Evolutionary conservation across 495 filamentous ascomycete species (phyloP).

Genomic region (Hypoxylon intermedium): DNA sequence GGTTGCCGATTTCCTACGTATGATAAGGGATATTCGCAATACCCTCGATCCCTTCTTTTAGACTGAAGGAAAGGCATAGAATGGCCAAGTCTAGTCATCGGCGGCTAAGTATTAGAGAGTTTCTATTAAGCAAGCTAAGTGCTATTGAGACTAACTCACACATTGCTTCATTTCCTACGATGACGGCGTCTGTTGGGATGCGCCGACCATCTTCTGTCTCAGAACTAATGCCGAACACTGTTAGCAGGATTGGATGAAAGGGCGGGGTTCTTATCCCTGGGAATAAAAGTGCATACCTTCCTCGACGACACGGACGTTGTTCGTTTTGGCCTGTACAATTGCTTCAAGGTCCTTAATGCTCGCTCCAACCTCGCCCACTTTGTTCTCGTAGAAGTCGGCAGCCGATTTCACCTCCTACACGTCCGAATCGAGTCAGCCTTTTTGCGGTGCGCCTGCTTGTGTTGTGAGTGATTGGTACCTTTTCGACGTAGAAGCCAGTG

Average conservation of each 20-base stretch:
- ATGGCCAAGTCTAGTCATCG: not conserved
- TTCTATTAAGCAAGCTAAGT: slow-evolving; percentile 9
- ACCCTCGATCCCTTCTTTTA: slow-evolving; percentile 26
- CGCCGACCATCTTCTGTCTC: slow-evolving; percentile 63
- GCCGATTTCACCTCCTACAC: slow-evolving; percentile 72
- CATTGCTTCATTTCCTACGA: slow-evolving; percentile 17
- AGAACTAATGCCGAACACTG: too few relatives aligned
- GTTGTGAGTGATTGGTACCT: slow-evolving; percentile 56
- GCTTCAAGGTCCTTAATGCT: slow-evolving; percentile 87
- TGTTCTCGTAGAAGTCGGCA: slow-evolving; percentile 80
- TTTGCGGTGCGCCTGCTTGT: not conserved
- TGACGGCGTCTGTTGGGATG: slow-evolving; percentile 21
- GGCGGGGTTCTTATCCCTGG: slow-evolving; percentile 1
- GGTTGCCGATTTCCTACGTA: slow-evolving; percentile 37
- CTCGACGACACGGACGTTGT: slow-evolving; percentile 84
- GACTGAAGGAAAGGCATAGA: not conserved
- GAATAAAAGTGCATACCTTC: slow-evolving; percentile 66
- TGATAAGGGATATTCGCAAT: slow-evolving; percentile 39
- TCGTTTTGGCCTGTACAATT: slow-evolving; percentile 83
- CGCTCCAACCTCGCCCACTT: slow-evolving; percentile 77
- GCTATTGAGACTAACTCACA: slow-evolving; percentile 28
- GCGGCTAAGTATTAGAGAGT: slow-evolving; percentile 2
- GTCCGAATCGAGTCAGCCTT: slow-evolving; percentile 6
- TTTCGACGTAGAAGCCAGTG: slow-evolving; percentile 96
- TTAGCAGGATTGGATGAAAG: not conserved